Conservation (phyloP, 2,329 filamentous ascomycete species). For the Apiospora pterosperma region DNA sequence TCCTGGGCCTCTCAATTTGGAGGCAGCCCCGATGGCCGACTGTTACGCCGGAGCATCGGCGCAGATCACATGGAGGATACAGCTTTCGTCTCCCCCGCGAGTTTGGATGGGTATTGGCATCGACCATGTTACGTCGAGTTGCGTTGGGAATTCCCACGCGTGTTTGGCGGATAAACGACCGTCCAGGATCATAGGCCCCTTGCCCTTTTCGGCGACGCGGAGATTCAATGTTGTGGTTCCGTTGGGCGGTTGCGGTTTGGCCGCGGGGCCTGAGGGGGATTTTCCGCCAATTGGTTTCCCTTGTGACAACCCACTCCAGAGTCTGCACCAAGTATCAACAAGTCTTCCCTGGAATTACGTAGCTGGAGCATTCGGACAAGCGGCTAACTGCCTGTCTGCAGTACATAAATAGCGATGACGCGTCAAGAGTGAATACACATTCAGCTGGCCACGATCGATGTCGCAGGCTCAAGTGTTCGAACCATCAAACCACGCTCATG, state of each 20-base stretch:
- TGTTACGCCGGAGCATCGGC: neutral
- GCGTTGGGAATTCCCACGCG: neutral
- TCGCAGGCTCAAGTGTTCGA: neutral
- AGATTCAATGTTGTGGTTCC: neutral
- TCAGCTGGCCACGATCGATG: neutral
- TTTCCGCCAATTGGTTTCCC: conserved; percentile 4
- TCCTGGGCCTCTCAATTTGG: neutral
- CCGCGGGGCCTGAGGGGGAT: neutral
- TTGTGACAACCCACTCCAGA: neutral
- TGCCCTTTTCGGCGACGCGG: neutral
- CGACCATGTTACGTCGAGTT: neutral
- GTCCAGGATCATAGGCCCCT: neutral
- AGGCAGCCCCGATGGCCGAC: neutral
- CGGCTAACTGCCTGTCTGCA: neutral
- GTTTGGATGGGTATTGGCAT: neutral
- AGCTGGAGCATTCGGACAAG: neutral
- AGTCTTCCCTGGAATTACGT: neutral
- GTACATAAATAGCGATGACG: neutral
- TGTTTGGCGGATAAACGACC: neutral
- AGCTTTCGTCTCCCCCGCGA: neutral
- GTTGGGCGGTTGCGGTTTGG: neutral
- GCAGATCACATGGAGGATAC: neutral
- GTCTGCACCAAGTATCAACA: neutral
- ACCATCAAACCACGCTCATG: neutral
- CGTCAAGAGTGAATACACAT: neutral